Evolutionary conservation across 345 rosid species (phyloP), one percentile per base, ranked within the genome.

Genomic region (Eucalyptus caleyi): DNA sequence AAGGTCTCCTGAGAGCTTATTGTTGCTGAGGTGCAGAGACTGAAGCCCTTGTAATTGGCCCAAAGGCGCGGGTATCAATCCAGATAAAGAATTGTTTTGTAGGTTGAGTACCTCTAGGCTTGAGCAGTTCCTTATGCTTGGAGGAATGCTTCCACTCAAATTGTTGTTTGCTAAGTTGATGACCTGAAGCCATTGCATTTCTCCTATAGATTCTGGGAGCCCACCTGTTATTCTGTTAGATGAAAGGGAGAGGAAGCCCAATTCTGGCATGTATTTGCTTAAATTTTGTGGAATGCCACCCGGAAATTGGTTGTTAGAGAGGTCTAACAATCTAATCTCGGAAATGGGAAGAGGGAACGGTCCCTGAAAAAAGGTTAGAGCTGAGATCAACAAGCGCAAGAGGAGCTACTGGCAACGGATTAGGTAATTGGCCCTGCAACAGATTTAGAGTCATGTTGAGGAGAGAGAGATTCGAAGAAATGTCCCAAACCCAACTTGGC

Each of bases 401-500:
- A 21, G 92, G 77, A 42, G 86, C 67, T 34, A 49, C 10, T 50
- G 34, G 86, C 51, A 91, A 53, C 21, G 89, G 88, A 86, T 88
- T 90, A 12, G 92, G 94, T 45, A 93, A 72, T 37, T 69, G 87
- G 51, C 94, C 94, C 24, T 87, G 88, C 27, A 94, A 40, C 27
- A 37, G 67, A 81, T 93, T 93, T 53, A 87, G 86, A 26, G 95
- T 92, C 53, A 93, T 90, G 89, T 93, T 90, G 27, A 92, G 82
- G 54, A 82, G 16, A 47, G 92, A 87, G 11, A 91, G 72, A 72
- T 93, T 91, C 40, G 88, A 47, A 81, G 94, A 92, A 80, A 91
- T 88, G 37, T 89, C 92, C 95, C 96, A 94, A 62, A 94, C 89
- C 96, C 96, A 94, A 49, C 86, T 53, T 2, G 95, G 96, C 32